These are phyloP conservation scores for Aspergillus sojae DNA, from an alignment of 2,329 filamentous ascomycete genomes.

Conservation along the genomic window DNA sequence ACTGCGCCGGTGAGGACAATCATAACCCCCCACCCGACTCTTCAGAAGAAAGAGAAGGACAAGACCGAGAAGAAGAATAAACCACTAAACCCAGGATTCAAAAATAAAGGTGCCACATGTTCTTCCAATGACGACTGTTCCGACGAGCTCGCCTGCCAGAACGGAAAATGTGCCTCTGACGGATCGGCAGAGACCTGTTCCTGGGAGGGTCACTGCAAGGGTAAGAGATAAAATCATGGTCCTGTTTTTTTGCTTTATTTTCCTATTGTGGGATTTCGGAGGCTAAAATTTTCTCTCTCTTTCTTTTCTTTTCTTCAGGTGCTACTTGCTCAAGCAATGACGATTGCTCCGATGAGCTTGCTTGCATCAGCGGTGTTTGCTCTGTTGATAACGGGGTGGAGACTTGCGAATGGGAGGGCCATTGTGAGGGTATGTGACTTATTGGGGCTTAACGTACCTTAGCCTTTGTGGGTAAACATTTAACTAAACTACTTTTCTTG, in stretches of 20 bases:
- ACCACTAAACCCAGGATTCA: background rate
- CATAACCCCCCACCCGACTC: background rate
- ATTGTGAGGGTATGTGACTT: background rate
- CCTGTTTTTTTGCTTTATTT: background rate
- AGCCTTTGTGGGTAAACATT: background rate
- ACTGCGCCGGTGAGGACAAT: slow-evolving; percentile 23
- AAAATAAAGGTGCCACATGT: slow-evolving; percentile 10
- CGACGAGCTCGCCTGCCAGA: slow-evolving; percentile 10
- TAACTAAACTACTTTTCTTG: background rate
- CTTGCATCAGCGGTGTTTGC: background rate
- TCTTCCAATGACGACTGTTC: slow-evolving; percentile 15
- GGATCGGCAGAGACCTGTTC: slow-evolving; percentile 8
- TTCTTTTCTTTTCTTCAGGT: background rate
- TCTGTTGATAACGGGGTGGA: background rate
- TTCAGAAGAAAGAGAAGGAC: no score
- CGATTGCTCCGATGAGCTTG: background rate
- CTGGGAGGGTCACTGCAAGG: slow-evolving; percentile 18
- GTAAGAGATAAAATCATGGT: background rate
- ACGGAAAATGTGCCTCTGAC: slow-evolving; percentile 13
- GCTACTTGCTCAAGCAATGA: background rate
- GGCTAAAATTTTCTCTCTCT: background rate
- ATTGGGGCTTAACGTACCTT: background rate
- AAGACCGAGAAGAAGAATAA: background rate
- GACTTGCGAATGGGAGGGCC: background rate
- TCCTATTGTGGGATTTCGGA: background rate